Evolutionary conservation across 306 rosid species (phyloP).

Genomic region (Sphenostylis stenocarpa): DNA sequence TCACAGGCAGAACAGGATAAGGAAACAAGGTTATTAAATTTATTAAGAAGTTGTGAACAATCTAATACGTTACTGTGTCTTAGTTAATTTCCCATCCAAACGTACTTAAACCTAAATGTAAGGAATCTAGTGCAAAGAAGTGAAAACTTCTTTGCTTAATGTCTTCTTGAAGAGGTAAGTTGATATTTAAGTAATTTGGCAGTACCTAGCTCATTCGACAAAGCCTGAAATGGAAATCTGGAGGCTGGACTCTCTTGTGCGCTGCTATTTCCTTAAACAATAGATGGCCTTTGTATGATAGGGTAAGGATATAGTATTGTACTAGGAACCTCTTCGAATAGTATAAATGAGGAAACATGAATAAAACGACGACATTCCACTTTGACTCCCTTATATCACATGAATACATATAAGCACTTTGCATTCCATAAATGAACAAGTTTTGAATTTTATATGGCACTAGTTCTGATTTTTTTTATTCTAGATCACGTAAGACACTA

Average conservation of each 20-base stretch:
- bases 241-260: neutral
- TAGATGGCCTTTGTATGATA: neutral
- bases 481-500: neutral
- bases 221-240: conserved; percentile 12
- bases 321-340: conserved; percentile 11
- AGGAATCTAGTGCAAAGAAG: neutral
- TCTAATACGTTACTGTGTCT: neutral
- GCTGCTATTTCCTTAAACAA: neutral
- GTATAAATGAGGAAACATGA: neutral
- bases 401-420: neutral
- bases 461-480: neutral
- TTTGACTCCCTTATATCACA: conserved; percentile 2
- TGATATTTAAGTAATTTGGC: neutral
- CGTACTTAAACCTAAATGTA: neutral
- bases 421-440: neutral
- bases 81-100: neutral
- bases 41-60: neutral
- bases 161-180: neutral
- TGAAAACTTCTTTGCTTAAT: neutral
- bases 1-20: neutral
- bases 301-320: neutral
- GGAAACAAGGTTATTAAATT: neutral
- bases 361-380: neutral
- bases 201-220: neutral
- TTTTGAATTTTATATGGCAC: neutral